Evolutionary conservation across 2,329 filamentous ascomycete species (phyloP), one percentile per base, ranked within the genome.

Genomic region (Verticillium nonalfalfae): DNA sequence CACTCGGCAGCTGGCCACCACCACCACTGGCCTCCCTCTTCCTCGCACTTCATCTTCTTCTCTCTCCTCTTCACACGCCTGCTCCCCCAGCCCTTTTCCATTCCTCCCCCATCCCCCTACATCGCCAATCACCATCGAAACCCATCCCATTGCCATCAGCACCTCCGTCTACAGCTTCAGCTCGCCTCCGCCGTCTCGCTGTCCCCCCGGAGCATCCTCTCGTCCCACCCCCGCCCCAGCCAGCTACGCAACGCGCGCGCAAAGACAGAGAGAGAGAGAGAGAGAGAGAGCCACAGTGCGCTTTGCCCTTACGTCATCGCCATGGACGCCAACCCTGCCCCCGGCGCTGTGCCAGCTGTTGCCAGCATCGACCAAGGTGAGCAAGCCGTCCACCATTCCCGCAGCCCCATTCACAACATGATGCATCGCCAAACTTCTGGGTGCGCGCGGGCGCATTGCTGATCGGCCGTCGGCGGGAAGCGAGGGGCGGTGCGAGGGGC

Each of bases 221-320:
- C 38, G n/a, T 39, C 4, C 35, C 35, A n/a, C n/a, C n/a, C n/a
- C n/a, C n/a, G n/a, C n/a, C n/a, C n/a, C n/a, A n/a, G n/a, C n/a
- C n/a, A n/a, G n/a, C n/a, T n/a, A n/a, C n/a, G n/a, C n/a, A n/a
- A n/a, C n/a, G n/a, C n/a, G n/a, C n/a, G n/a, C n/a, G n/a, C n/a
- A n/a, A n/a, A n/a, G n/a, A n/a, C n/a, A n/a, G n/a, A n/a, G n/a
- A n/a, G n/a, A n/a, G n/a, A n/a, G n/a, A n/a, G n/a, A n/a, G n/a
- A n/a, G 26, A 26, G 26, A 26, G 26, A 26, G 1, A 26, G 26
- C 26, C 45, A 21, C 45, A 26, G 45, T 50, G 45, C 45, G 45
- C 45, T n/a, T 26, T 18, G 45, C 45, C 9, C 45, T 69, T 71
- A 73, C 72, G 72, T 73, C 71, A 74, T 73, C 70, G 69, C 68